Evolutionary conservation across 129 eudicot species (phyloP), one percentile per base, ranked within the genome.

Genomic region (Kitagawia praeruptora): DNA sequence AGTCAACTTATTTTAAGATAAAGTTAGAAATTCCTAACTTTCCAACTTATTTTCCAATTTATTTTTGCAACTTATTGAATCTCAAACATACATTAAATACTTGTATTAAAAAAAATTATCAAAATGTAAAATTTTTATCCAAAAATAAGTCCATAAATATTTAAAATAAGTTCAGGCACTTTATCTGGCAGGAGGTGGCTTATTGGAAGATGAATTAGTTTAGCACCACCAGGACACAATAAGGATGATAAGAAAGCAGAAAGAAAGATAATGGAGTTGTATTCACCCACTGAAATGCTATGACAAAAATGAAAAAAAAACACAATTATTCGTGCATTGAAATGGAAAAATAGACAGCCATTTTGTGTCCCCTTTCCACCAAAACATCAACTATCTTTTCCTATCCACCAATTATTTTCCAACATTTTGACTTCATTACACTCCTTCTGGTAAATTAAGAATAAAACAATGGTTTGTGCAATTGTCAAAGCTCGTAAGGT

Each of bases 171-270:
- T n/a, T n/a, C n/a, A n/a, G n/a, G n/a, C n/a, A n/a, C n/a, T n/a
- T 34, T 34, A 34, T 34, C 37, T 44, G 66, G 14, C 3, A 58
- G 28, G 67, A 58, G 11, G 31, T 56, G 66, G 66, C 11, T 58
- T 67, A 67, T 67, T 67, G 73, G 73, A 14, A 31, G 73, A 31
- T 67, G 73, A 67, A 67, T 67, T 8, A 63, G 70, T 63, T 27
- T 63, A n/a, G 37, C 70, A 63, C 38, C 63, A 19, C 38, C 63
- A 19, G 63, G 58, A 51, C 58, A 4, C 37, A 34, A 34, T 1
- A 0, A 13, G 70, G 16, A 63, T 14, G 10, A 61, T 9, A 61
- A n/a, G 6, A 67, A 64, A 13, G 71, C 39, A 64, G 42, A 67
- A 4, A 27, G 18, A 27, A 64, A 66, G 71, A 12, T 31, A 31